phyloP scores from a whole-genome alignment of 2,329 filamentous ascomycete genomes.

The Neobulgaria alba region DNA sequence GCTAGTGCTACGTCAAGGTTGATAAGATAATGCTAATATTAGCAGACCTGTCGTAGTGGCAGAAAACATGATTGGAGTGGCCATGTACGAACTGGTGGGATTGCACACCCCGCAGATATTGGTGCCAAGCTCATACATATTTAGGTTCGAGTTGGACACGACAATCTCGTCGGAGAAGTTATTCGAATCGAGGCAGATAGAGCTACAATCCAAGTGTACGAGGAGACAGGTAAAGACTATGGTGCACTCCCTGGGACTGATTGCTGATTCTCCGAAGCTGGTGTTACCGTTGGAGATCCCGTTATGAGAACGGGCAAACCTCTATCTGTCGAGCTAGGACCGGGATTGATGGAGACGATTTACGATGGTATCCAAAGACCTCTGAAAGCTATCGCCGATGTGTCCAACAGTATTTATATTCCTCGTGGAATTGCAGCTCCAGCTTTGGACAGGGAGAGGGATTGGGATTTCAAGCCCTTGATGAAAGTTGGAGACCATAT shows the following conservation, averaged over 20 bases:
- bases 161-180: conserved; percentile 90
- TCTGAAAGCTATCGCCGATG: conserved; percentile 71
- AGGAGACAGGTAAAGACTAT: conserved; percentile 72
- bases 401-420: conserved; percentile 88
- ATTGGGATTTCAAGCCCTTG: conserved; percentile 91
- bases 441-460: conserved; percentile 80
- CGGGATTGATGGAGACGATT: conserved; percentile 96
- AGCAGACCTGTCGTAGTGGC: conserved; percentile 83
- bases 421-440: conserved; percentile 86
- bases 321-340: conserved; percentile 92
- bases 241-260: conserved; percentile 4
- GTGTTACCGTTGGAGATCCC: conserved; percentile 91
- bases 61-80: conserved; percentile 97
- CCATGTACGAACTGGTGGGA: conserved; percentile 90
- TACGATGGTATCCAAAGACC: conserved; percentile 99
- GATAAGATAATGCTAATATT: no score
- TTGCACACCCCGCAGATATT: conserved; percentile 31
- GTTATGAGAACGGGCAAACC: conserved; percentile 88
- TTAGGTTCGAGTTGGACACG: conserved; percentile 84
- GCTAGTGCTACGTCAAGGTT: conserved; percentile 20
- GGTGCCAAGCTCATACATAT: conserved; percentile 27
- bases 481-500: conserved; percentile 96
- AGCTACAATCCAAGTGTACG: conserved; percentile 97
- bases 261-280: conserved; percentile 49
- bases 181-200: conserved; percentile 96